These are phyloP conservation scores for Sporisorium iseilematis-ciliati DNA, from an alignment of 1,284 basidiomycete species.

Conservation along the genomic window DNA sequence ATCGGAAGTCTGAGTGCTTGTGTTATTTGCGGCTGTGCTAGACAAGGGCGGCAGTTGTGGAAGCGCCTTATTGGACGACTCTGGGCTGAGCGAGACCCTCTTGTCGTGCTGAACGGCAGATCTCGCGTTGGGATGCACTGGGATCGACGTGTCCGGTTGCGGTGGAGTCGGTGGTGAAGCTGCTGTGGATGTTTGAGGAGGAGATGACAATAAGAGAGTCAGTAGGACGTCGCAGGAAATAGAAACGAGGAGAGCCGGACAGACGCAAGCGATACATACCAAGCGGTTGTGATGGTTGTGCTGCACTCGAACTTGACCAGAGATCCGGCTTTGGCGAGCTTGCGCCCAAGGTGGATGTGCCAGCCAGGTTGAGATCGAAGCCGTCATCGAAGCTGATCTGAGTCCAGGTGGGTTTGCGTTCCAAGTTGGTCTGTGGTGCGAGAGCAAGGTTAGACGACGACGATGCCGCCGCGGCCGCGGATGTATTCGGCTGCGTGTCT, in stretches of 20 bases:
- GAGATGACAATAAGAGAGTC: not conserved
- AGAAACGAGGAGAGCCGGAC: not conserved
- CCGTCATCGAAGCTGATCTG: constrained; percentile 49
- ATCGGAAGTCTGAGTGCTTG: not conserved
- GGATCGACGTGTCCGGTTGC: not conserved
- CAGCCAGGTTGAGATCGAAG: constrained; percentile 45
- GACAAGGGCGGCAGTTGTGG: constrained; percentile 23
- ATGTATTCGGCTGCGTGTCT: constrained; percentile 8
- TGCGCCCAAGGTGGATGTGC: constrained; percentile 13
- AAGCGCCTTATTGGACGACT: constrained; percentile 33
- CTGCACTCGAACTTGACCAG: constrained; percentile 1
- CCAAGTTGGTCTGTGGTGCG: constrained; percentile 15
- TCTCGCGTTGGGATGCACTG: constrained; percentile 7
- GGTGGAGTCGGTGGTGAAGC: constrained; percentile 4
- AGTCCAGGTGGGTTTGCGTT: constrained; percentile 48
- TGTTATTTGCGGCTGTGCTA: constrained; percentile 1
- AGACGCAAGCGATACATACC: constrained; percentile 15
- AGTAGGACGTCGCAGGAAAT: constrained; percentile 16
- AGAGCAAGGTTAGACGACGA: constrained; percentile 9
- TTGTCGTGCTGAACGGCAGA: constrained; percentile 6
- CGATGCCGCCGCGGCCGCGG: constrained; percentile 6
- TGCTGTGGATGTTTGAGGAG: constrained; percentile 1
- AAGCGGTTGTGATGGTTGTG: not conserved
- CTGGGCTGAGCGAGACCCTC: constrained; percentile 24
- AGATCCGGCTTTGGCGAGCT: not conserved